phyloP scores from a whole-genome alignment of 345 rosid species.

The Litchi chinensis region DNA sequence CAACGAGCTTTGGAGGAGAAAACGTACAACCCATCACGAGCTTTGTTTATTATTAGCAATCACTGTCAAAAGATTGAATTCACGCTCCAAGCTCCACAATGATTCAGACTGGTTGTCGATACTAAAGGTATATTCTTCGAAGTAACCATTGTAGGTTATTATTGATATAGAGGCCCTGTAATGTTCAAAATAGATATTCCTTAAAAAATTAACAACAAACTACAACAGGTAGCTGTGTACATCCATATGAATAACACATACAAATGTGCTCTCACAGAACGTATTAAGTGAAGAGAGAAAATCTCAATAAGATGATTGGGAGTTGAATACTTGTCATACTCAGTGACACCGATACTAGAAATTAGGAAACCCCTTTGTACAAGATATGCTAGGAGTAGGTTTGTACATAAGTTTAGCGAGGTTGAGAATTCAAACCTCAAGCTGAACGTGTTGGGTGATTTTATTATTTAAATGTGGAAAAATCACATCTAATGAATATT shows the following conservation, averaged over 20 bases:
- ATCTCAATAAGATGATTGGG: neutral
- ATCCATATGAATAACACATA: neutral
- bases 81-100: slow-evolving; percentile 71
- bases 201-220: neutral
- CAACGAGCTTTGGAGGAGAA: neutral
- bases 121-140: slow-evolving; percentile 68
- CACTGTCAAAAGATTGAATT: slow-evolving; percentile 52
- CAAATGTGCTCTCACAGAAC: neutral
- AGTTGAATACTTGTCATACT: neutral
- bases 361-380: neutral
- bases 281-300: neutral
- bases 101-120: slow-evolving; percentile 53
- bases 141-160: slow-evolving; percentile 68
- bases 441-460: neutral
- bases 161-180: slow-evolving; percentile 67
- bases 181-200: slow-evolving; percentile 16
- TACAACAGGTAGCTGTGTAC: neutral
- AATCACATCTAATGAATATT: neutral
- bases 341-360: neutral
- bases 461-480: neutral
- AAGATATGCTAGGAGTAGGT: neutral
- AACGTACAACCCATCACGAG: neutral
- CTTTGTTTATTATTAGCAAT: slow-evolving; percentile 23
- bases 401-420: neutral
- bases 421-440: neutral